Base-by-base conservation (phyloP, 192 early-diverging fungal species). In the Gonapodya prolifera region DNA sequence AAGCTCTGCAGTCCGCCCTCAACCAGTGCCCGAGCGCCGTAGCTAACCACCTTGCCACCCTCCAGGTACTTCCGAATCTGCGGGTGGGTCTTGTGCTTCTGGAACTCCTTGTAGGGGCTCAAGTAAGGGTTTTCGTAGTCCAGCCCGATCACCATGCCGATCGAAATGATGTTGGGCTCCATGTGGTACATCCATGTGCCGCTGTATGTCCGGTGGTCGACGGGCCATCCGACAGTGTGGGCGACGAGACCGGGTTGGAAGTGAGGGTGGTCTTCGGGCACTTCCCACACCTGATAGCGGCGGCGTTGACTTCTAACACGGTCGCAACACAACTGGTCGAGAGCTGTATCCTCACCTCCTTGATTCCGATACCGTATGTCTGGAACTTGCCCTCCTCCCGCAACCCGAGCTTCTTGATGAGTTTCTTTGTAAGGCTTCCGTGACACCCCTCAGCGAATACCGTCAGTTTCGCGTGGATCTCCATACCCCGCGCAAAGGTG, bases 401-500 rank as follows among this genome's bases (percentile, higher is more conserved):
- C 76, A 99, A 85, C 82, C 92, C 90, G 80, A 96, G 95, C 82
- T 96, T 93, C 78, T 87, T 83, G 80, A 94, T 90, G 76, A 98
- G 82, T 75, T 92, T 87, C 85, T 99, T 99, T 69, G 95, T 92
- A 34, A 99, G 87, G 45, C 92, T 93, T 17, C 97, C 96, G 80
- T 99, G 97, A 83, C 97, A 99, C 31, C 97, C 97, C 82, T 99
- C 97, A 33, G 94, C 97, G 85, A 99, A 95, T 34, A 98, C 82
- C 30, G 96, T 98, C 31, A 97, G 89, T 81, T 94, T 95, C 1
- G 94, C 95, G 35, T 91, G 93, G 76, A 99, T 89, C 82, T 93
- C 94, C 91, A 99, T 98, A 13, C 97, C 97, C 8, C 92, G 91
- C 78, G 96, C 94, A 82, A 94, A 99, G 35, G 83, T 91, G 33